phyloP scores from a whole-genome alignment of 106 monocot species.

The Allium sativum region DNA sequence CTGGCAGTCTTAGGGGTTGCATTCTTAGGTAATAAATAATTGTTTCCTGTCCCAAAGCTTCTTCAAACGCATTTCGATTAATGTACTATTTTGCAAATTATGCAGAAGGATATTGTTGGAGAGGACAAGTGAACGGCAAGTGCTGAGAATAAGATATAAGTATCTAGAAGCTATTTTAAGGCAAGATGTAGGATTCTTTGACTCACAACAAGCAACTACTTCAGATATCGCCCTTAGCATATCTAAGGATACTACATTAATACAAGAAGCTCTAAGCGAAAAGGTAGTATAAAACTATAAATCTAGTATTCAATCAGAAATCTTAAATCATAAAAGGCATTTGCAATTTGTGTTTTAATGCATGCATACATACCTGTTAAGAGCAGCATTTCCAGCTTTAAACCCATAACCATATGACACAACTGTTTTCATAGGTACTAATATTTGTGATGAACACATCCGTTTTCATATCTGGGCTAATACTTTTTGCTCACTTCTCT shows the following conservation, averaged over 20 bases:
- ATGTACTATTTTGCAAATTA: background rate
- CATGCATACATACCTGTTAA: too few species aligned
- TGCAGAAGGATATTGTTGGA: constrained; percentile 90
- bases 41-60: too few species aligned
- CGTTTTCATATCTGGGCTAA: constrained; percentile 57
- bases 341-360: too few species aligned
- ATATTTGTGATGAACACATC: constrained; percentile 63
- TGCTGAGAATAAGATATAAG: constrained; percentile 53
- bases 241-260: constrained; percentile 54
- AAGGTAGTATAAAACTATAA: too few species aligned
- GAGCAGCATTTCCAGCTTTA: too few species aligned
- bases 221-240: too few species aligned
- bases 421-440: too few species aligned
- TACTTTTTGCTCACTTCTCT: constrained; percentile 54
- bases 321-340: too few species aligned
- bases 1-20: constrained; percentile 57
- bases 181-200: constrained; percentile 79
- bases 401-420: too few species aligned
- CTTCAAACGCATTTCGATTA: background rate
- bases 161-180: constrained; percentile 66
- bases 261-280: constrained; percentile 78
- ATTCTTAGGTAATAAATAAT: constrained; percentile 58
- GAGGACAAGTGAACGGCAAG: constrained; percentile 82
- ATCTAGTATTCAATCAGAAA: too few species aligned
- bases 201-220: constrained; percentile 53